These are phyloP conservation scores for Cordyceps cateniannulata DNA, from an alignment of 2,329 filamentous ascomycete species.

Conservation along the genomic window DNA sequence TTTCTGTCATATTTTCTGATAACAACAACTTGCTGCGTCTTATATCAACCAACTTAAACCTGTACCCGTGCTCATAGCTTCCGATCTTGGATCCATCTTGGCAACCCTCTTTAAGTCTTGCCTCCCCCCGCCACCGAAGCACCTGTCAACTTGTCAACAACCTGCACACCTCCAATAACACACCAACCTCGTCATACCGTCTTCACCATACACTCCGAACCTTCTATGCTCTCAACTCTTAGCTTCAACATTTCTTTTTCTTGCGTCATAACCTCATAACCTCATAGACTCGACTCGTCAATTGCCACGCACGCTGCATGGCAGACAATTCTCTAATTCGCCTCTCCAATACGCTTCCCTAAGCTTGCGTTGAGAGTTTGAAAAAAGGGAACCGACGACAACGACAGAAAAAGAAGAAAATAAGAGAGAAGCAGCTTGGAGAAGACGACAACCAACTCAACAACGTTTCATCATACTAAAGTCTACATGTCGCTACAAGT, in stretches of 20 bases:
- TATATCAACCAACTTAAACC: background rate
- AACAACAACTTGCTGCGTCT: background rate
- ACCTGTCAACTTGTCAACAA: background rate
- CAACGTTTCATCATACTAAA: background rate
- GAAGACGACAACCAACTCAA: background rate
- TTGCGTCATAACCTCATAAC: background rate
- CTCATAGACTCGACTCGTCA: background rate
- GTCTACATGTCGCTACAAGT: conserved; percentile 8
- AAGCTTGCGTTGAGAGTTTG: background rate
- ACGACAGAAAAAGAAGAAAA: background rate
- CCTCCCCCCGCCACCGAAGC: background rate
- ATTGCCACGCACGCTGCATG: background rate
- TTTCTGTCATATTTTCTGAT: background rate
- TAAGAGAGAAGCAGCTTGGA: background rate
- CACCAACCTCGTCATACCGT: background rate
- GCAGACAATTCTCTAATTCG: background rate
- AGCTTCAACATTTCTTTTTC: background rate
- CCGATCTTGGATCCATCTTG: background rate
- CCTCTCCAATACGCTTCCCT: background rate
- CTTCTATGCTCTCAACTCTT: background rate
- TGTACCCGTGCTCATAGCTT: background rate
- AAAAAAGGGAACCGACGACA: background rate
- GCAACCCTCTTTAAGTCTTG: background rate
- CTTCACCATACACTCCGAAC: background rate
- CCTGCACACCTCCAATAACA: background rate